Percentiles rank a stretch among this genome's conserved stretches.
Evolutionary conservation across 495 filamentous ascomycete genomes (phyloP).

Genomic region (Trypethelium eluteriae): DNA sequence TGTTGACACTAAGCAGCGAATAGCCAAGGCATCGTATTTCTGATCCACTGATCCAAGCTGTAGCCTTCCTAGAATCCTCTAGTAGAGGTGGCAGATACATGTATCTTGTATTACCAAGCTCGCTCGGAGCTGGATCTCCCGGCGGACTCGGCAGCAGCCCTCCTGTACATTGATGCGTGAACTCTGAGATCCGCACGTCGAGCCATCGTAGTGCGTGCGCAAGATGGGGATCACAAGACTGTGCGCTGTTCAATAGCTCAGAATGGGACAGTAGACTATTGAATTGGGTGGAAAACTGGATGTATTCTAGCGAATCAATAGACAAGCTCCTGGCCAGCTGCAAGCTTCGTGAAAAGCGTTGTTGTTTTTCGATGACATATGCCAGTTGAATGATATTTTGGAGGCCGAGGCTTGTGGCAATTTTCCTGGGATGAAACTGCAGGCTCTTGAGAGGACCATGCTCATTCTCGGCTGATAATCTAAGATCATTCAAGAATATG

Average conservation of each 20-base stretch:
- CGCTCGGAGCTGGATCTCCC: slow-evolving; percentile 23
- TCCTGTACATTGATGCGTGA: slow-evolving; percentile 28
- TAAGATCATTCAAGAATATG: slow-evolving; percentile 44
- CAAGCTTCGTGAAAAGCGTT: neutral
- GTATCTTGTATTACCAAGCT: slow-evolving; percentile 18
- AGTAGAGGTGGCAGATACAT: slow-evolving; percentile 54
- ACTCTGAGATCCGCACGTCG: slow-evolving; percentile 46
- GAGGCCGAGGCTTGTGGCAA: slow-evolving; percentile 8
- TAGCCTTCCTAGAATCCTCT: slow-evolving; percentile 51
- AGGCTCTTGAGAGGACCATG: slow-evolving; percentile 14
- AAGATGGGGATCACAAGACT: slow-evolving; percentile 12
- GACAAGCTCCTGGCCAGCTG: neutral
- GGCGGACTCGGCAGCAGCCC: slow-evolving; percentile 30
- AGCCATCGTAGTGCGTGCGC: slow-evolving; percentile 40
- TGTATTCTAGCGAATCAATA: neutral
- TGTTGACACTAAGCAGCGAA: slow-evolving; percentile 35
- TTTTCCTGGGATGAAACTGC: slow-evolving; percentile 25
- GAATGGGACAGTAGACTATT: slow-evolving; percentile 29
- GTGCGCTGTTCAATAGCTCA: neutral
- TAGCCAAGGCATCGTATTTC: slow-evolving; percentile 52
- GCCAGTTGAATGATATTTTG: slow-evolving; percentile 8
- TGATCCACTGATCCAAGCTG: slow-evolving; percentile 56
- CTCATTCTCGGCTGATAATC: slow-evolving; percentile 25
- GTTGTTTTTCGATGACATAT: slow-evolving; percentile 9
- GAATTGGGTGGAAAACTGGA: slow-evolving; percentile 2